These are phyloP conservation scores for Amphichorda felina DNA, from an alignment of 2,329 filamentous ascomycete species.

Conservation along the genomic window DNA sequence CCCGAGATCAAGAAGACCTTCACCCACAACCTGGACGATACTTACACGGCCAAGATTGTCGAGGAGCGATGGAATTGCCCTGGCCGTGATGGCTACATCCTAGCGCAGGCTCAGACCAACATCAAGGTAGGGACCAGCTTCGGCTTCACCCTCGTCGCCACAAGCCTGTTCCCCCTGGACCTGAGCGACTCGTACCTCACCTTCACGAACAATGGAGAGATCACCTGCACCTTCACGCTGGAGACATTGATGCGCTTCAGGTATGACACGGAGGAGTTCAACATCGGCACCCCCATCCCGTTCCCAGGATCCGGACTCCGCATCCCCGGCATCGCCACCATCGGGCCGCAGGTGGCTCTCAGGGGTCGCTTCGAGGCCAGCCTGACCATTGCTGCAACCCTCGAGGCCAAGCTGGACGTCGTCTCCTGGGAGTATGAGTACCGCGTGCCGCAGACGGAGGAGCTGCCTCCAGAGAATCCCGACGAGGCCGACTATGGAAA, in stretches of 20 bases:
- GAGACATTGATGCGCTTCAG: conserved; percentile 10
- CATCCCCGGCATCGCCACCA: conserved; percentile 15
- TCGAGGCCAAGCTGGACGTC: conserved; percentile 14
- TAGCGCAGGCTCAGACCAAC: conserved; percentile 9
- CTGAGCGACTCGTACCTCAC: conserved; percentile 10
- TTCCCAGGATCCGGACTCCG: conserved; percentile 12
- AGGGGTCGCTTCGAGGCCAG: conserved; percentile 10
- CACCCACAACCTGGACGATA: conserved; percentile 10
- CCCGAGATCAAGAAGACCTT: conserved; percentile 14
- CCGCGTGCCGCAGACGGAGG: no score
- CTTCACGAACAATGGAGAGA: conserved; percentile 12
- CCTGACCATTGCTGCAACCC: conserved; percentile 9
- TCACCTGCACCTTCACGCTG: conserved; percentile 12
- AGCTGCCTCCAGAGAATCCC: no score
- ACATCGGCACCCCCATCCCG: conserved; percentile 11
- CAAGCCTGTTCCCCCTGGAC: conserved; percentile 9
- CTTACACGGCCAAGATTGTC: conserved; percentile 11
- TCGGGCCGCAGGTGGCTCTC: conserved; percentile 17
- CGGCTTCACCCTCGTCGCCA: conserved; percentile 14
- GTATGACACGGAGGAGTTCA: conserved; percentile 9
- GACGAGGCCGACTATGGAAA: no score
- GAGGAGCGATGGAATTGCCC: conserved; percentile 10
- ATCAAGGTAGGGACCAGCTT: conserved; percentile 13
- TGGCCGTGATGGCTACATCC: conserved; percentile 7
- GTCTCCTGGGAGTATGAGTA: conserved; percentile 16